These are phyloP conservation scores for Microcos paniculata DNA, from an alignment of 345 rosid species.

Conservation along the genomic window DNA sequence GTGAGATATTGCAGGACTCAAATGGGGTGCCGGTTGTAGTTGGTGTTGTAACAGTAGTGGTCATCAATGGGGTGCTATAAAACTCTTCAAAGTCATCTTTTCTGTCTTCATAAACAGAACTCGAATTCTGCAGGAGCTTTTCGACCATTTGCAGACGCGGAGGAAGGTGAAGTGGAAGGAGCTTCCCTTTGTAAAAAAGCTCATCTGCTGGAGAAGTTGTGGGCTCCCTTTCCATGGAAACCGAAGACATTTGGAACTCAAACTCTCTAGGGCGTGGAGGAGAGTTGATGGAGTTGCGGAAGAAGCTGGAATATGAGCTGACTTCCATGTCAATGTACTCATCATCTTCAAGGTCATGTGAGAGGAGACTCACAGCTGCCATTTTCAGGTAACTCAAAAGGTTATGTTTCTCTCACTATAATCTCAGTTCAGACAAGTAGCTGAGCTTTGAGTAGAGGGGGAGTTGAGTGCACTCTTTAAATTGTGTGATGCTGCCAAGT, in stretches of 20 bases:
- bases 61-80: constrained; percentile 63
- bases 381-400: constrained; percentile 25
- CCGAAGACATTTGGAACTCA: constrained; percentile 82
- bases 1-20: constrained; percentile 82
- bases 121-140: constrained; percentile 50
- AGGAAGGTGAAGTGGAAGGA: constrained; percentile 87
- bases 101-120: constrained; percentile 11
- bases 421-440: neutral
- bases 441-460: constrained; percentile 21
- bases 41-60: constrained; percentile 54
- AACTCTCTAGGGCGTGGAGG: constrained; percentile 64
- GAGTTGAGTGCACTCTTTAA: constrained; percentile 26
- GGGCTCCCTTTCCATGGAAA: constrained; percentile 38
- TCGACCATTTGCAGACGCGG: constrained; percentile 73
- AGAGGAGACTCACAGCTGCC: constrained; percentile 44
- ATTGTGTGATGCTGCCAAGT: constrained; percentile 19
- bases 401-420: constrained; percentile 2
- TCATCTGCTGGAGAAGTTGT: constrained; percentile 86
- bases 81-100: constrained; percentile 44
- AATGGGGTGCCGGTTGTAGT: constrained; percentile 67
- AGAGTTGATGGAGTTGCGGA: constrained; percentile 36
- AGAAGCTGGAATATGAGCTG: constrained; percentile 51
- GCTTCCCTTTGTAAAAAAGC: constrained; percentile 93
- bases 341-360: constrained; percentile 60
- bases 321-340: constrained; percentile 93